phyloP scores from a whole-genome alignment of 2,329 filamentous ascomycete genomes.

The Botrytis byssoidea region DNA sequence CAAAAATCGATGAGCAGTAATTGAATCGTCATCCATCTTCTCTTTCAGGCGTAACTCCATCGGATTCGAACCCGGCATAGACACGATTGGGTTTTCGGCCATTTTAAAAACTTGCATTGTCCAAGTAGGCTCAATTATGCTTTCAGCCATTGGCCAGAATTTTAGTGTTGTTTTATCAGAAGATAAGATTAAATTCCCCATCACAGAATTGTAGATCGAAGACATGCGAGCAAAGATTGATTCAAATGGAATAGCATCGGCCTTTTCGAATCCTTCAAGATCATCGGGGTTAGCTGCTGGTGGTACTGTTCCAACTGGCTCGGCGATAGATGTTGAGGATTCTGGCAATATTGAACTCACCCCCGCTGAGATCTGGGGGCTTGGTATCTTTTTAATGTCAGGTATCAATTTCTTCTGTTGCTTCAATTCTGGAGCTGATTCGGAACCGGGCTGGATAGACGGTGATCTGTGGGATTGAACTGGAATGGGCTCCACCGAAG shows the following conservation, averaged over 20 bases:
- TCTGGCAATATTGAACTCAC: neutral
- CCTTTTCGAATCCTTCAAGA: constrained; percentile 17
- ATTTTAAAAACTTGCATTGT: constrained; percentile 28
- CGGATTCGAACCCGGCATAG: constrained; percentile 34
- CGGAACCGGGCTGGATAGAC: neutral
- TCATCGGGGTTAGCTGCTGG: neutral
- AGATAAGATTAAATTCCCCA: constrained; percentile 36
- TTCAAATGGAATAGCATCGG: constrained; percentile 25
- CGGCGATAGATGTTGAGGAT: neutral
- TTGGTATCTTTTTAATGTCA: neutral
- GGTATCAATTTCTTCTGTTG: neutral
- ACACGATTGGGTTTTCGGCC: constrained; percentile 32
- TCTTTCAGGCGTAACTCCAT: constrained; percentile 36
- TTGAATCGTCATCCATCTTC: constrained; percentile 19
- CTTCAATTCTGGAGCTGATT: neutral
- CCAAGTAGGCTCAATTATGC: constrained; percentile 23
- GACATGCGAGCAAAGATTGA: constrained; percentile 27
- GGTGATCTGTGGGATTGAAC: neutral
- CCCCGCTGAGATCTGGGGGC: neutral
- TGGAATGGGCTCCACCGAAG: neutral
- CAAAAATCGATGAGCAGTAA: constrained; percentile 32
- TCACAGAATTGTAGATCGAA: constrained; percentile 27
- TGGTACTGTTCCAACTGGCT: neutral
- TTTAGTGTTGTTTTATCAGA: constrained; percentile 29
- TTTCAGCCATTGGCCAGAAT: constrained; percentile 28